Evolutionary conservation across 495 filamentous ascomycete genomes (phyloP).

Genomic region (Neurospora sp.): DNA sequence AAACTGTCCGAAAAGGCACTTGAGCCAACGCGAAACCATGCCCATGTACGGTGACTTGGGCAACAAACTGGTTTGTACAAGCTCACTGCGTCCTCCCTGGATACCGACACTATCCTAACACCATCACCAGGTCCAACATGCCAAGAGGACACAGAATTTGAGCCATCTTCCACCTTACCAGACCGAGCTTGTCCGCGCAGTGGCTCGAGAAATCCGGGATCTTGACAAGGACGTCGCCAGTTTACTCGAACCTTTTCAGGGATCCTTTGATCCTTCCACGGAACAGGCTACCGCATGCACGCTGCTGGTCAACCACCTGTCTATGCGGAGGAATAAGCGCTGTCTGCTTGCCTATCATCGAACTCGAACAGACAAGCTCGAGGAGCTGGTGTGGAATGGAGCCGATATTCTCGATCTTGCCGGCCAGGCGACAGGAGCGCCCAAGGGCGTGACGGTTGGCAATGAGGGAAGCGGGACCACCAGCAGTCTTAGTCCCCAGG

Average conservation of each 20-base stretch:
- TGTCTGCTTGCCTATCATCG: slow-evolving; percentile 93
- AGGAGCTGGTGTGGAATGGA: slow-evolving; percentile 89
- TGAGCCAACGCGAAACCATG: slow-evolving; percentile 68
- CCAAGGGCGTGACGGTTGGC: slow-evolving; percentile 25
- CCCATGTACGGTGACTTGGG: slow-evolving; percentile 87
- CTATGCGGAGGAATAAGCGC: slow-evolving; percentile 92
- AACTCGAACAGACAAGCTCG: slow-evolving; percentile 79
- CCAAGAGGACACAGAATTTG: slow-evolving; percentile 88
- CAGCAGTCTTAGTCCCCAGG: slow-evolving; percentile 88
- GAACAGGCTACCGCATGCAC: slow-evolving; percentile 80
- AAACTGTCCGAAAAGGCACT: slow-evolving; percentile 42
- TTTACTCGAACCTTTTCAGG: slow-evolving; percentile 71
- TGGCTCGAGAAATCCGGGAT: slow-evolving; percentile 87
- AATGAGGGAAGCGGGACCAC: slow-evolving; percentile 21
- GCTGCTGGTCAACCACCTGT: slow-evolving; percentile 85
- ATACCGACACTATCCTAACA: slow-evolving; percentile 6
- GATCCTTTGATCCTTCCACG: slow-evolving; percentile 73
- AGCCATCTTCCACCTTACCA: slow-evolving; percentile 86
- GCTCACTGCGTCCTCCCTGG: slow-evolving; percentile 2
- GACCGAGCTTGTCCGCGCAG: slow-evolving; percentile 77
- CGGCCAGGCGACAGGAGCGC: slow-evolving; percentile 26
- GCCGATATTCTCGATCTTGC: slow-evolving; percentile 56
- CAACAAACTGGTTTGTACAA: slow-evolving; percentile 60
- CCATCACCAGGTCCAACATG: slow-evolving; percentile 75
- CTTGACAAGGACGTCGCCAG: slow-evolving; percentile 80